These are phyloP conservation scores for Plasmodium chabaudi DNA, from an alignment of 169 alveolate species.

Conservation along the genomic window DNA sequence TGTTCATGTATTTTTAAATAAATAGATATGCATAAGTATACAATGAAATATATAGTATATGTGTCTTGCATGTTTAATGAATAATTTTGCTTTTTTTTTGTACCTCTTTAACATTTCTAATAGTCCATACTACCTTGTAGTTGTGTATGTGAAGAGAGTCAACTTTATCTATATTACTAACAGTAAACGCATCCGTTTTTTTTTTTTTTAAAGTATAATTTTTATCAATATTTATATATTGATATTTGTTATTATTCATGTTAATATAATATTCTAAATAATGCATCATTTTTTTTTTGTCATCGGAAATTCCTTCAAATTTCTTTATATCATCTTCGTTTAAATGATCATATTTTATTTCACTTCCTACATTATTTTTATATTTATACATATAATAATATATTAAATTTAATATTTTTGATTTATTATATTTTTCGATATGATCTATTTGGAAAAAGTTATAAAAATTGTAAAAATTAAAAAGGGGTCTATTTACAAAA, in stretches of 20 bases:
- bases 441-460: conserved; percentile 76
- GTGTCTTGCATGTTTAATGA: no score
- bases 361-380: conserved; percentile 33
- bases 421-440: conserved; percentile 69
- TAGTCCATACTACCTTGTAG: conserved; percentile 74
- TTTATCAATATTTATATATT: conserved; percentile 68
- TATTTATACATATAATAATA: conserved; percentile 72
- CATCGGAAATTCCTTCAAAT: conserved; percentile 48
- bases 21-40: no score
- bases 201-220: conserved; percentile 73
- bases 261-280: conserved; percentile 61
- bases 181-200: conserved; percentile 62
- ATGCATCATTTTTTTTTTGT: conserved; percentile 61
- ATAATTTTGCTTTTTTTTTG: no score
- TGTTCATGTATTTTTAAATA: no score
- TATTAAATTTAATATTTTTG: conserved; percentile 67
- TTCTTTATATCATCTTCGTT: conserved; percentile 38
- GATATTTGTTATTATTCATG: conserved; percentile 70
- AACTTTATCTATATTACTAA: conserved; percentile 70
- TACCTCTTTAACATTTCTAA: conserved; percentile 77
- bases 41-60: no score
- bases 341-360: conserved; percentile 50
- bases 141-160: conserved; percentile 76
- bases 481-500: conserved; percentile 65
- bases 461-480: conserved; percentile 74